phyloP scores from a whole-genome alignment of 1,284 basidiomycete genomes.

The Trametes pubescens region DNA sequence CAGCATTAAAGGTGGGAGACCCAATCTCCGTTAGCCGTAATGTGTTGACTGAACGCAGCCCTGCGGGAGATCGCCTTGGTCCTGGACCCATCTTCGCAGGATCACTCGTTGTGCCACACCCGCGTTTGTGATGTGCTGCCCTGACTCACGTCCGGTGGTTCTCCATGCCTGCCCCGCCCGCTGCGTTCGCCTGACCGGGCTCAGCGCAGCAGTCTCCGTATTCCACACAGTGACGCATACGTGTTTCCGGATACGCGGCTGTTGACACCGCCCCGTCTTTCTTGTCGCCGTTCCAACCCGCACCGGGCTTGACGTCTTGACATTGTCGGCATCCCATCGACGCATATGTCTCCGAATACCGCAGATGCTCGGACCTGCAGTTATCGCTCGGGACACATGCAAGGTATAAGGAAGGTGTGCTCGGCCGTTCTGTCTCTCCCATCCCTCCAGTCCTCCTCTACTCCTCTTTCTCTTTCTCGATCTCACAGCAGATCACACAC shows the following conservation, averaged over 20 bases:
- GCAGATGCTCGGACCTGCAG: conserved; percentile 21
- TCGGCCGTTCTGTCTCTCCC: not conserved
- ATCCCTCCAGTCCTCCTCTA: not conserved
- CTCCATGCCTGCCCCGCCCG: conserved; percentile 7
- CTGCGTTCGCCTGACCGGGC: conserved; percentile 22
- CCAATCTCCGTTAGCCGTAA: conserved; percentile 18
- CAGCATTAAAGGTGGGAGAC: not conserved
- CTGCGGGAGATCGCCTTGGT: conserved; percentile 15
- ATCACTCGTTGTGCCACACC: conserved; percentile 28
- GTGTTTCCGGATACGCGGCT: conserved; percentile 28
- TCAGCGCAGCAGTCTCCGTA: conserved; percentile 28
- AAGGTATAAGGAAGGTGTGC: conserved; percentile 16
- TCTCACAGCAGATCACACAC: not conserved
- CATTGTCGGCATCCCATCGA: conserved; percentile 20
- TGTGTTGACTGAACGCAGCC: conserved; percentile 10
- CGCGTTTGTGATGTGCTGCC: conserved; percentile 20
- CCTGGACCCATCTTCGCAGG: conserved; percentile 16
- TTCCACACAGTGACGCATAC: conserved; percentile 27
- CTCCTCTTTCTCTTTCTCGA: not conserved
- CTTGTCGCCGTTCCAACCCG: conserved; percentile 8
- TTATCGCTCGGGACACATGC: conserved; percentile 16
- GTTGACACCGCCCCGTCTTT: conserved; percentile 20
- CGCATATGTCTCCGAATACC: conserved; percentile 25
- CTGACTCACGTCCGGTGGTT: conserved; percentile 29
- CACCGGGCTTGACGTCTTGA: conserved; percentile 11